These are phyloP conservation scores for Pezicula rhizophila DNA, from an alignment of 2,329 filamentous ascomycete genomes.

Conservation along the genomic window DNA sequence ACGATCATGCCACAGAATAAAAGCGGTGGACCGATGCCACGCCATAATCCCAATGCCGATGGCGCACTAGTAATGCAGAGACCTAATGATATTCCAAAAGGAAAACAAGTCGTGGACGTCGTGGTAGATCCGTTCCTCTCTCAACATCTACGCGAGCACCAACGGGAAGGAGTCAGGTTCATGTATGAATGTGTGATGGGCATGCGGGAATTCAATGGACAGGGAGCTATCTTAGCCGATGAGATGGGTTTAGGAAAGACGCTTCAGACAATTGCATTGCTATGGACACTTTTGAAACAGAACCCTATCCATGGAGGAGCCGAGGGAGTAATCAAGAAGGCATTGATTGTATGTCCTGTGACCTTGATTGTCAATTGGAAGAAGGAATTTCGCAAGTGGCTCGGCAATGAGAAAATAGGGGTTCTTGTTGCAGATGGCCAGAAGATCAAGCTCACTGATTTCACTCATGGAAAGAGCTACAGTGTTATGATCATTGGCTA, in stretches of 20 bases:
- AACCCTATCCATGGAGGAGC: slow-evolving; percentile 54
- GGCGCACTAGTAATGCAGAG: slow-evolving; percentile 63
- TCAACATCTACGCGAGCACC: slow-evolving; percentile 59
- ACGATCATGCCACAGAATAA: slow-evolving; percentile 42
- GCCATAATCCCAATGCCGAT: slow-evolving; percentile 54
- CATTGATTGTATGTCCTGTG: slow-evolving; percentile 67
- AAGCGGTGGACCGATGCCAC: slow-evolving; percentile 46
- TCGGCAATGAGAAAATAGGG: slow-evolving; percentile 63
- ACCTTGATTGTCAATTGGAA: slow-evolving; percentile 69
- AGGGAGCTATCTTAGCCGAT: slow-evolving; percentile 66
- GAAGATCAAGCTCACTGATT: slow-evolving; percentile 56
- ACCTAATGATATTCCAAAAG: slow-evolving; percentile 47
- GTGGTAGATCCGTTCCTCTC: slow-evolving; percentile 63
- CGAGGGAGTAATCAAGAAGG: slow-evolving; percentile 59
- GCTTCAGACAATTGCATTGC: slow-evolving; percentile 62
- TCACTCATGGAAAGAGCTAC: slow-evolving; percentile 62
- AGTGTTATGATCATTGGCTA: slow-evolving; percentile 70
- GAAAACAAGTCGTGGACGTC: slow-evolving; percentile 64
- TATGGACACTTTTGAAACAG: slow-evolving; percentile 70
- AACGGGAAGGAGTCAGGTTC: slow-evolving; percentile 64
- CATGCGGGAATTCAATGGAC: slow-evolving; percentile 57
- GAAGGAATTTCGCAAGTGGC: slow-evolving; percentile 68
- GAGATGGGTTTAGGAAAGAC: slow-evolving; percentile 75
- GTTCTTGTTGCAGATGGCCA: slow-evolving; percentile 60
- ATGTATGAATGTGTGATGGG: slow-evolving; percentile 75